These are phyloP conservation scores for Cercospora zeina DNA, from an alignment of 2,329 filamentous ascomycete genomes.

Conservation along the genomic window DNA sequence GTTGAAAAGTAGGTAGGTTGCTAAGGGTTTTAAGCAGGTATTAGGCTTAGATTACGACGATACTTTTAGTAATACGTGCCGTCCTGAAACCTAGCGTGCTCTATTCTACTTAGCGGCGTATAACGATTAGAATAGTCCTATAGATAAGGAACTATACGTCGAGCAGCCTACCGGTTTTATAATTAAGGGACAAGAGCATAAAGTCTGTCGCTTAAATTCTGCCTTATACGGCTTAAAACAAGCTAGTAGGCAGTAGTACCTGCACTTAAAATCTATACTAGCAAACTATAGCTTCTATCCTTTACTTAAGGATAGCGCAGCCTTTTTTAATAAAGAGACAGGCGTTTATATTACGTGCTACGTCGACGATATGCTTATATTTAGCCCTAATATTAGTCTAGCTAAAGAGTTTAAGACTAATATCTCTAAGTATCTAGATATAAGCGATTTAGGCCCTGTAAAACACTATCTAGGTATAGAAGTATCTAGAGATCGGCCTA, in stretches of 20 bases:
- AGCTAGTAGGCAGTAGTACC: slow-evolving; percentile 15
- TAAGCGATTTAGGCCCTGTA: slow-evolving; percentile 12
- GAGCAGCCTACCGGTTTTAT: slow-evolving; percentile 16
- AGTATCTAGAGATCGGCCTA: slow-evolving; percentile 14
- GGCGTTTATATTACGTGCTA: slow-evolving; percentile 15
- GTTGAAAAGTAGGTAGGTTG: no score
- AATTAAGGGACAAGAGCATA: slow-evolving; percentile 3
- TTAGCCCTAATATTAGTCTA: slow-evolving; percentile 15
- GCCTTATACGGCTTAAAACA: slow-evolving; percentile 19
- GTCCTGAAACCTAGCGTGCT: no score
- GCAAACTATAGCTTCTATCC: slow-evolving; percentile 10
- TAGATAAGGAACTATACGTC: slow-evolving; percentile 18
- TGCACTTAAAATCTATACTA: slow-evolving; percentile 15
- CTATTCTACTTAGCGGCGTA: no score
- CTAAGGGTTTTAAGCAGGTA: no score
- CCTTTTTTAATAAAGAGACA: slow-evolving; percentile 14
- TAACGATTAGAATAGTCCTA: slow-evolving; percentile 21
- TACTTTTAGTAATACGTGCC: no score
- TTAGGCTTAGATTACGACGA: no score
- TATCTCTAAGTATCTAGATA: slow-evolving; percentile 14
- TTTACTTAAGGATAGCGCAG: slow-evolving; percentile 11
- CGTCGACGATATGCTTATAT: slow-evolving; percentile 13
- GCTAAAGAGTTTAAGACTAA: slow-evolving; percentile 16
- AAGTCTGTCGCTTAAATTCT: slow-evolving; percentile 13
- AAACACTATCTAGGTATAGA: slow-evolving; percentile 15